A percentile compares a stretch with the other conserved stretches of the same genome.
Conservation (phyloP, 78 protist species). For the Guillardia theta region DNA sequence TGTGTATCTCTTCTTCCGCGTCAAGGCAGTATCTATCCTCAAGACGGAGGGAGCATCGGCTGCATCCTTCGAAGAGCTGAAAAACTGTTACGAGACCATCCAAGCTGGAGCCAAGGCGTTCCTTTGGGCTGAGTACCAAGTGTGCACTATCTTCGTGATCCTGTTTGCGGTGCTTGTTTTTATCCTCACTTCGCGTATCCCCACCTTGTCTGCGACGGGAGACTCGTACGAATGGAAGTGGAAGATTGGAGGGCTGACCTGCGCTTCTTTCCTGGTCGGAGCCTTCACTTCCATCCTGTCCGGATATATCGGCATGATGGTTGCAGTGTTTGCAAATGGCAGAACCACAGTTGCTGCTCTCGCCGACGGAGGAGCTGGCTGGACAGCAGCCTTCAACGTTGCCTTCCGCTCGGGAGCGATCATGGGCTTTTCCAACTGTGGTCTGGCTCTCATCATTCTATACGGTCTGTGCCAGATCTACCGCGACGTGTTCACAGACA, state of each 20-base stretch:
- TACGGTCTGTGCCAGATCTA: neutral
- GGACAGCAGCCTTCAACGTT: constrained; percentile 36
- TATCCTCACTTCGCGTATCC: neutral
- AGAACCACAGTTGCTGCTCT: constrained; percentile 41
- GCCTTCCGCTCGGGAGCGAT: constrained; percentile 71
- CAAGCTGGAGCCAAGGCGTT: neutral
- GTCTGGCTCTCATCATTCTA: constrained; percentile 30
- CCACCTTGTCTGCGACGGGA: neutral
- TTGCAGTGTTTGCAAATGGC: constrained; percentile 66
- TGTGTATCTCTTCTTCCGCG: neutral
- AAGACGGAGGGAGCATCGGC: neutral
- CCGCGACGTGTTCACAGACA: neutral
- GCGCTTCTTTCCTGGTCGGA: neutral
- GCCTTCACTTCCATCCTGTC: neutral
- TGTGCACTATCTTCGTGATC: neutral
- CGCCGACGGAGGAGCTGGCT: constrained; percentile 4
- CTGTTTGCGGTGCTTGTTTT: neutral
- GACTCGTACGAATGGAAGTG: neutral
- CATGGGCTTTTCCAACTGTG: constrained; percentile 59
- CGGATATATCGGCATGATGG: constrained; percentile 2
- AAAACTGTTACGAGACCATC: constrained; percentile 1
- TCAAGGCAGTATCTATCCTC: neutral
- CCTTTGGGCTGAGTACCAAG: neutral
- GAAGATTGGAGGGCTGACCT: neutral
- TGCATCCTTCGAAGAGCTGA: neutral